These are phyloP conservation scores for Auricularia sp. DNA, from an alignment of 768 basidiomycete genomes.

Conservation along the genomic window DNA sequence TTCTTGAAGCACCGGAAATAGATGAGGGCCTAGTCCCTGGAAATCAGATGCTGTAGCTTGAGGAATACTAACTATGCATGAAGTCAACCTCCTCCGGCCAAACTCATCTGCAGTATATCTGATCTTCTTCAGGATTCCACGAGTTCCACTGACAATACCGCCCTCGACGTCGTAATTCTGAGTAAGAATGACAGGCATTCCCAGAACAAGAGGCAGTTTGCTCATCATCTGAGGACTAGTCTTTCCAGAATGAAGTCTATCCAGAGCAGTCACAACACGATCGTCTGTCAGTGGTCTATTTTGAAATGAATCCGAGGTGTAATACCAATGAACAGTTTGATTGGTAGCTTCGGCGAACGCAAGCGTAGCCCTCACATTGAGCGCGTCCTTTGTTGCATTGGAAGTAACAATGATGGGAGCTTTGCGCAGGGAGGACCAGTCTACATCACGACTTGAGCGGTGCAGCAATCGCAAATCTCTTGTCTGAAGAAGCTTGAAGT, in stretches of 20 bases:
- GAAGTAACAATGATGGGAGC: constrained; percentile 27
- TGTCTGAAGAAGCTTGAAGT: constrained; percentile 14
- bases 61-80: constrained; percentile 16
- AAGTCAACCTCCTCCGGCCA: constrained; percentile 12
- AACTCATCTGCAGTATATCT: constrained; percentile 14
- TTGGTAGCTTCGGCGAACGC: neutral
- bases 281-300: neutral
- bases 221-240: neutral
- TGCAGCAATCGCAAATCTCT: constrained; percentile 8
- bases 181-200: constrained; percentile 5
- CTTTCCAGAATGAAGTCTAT: neutral
- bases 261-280: neutral
- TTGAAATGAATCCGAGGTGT: neutral
- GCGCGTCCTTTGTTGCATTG: constrained; percentile 21
- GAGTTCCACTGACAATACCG: constrained; percentile 28
- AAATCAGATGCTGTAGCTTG: constrained; percentile 9
- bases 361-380: neutral
- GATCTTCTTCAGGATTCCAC: constrained; percentile 17
- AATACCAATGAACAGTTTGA: neutral
- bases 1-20: constrained; percentile 18
- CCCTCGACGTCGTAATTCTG: constrained; percentile 29
- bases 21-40: constrained; percentile 8
- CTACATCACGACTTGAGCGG: neutral
- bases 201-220: constrained; percentile 1
- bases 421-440: constrained; percentile 15